phyloP scores from a whole-genome alignment of 768 basidiomycete species.

The Leccinum obscurum region DNA sequence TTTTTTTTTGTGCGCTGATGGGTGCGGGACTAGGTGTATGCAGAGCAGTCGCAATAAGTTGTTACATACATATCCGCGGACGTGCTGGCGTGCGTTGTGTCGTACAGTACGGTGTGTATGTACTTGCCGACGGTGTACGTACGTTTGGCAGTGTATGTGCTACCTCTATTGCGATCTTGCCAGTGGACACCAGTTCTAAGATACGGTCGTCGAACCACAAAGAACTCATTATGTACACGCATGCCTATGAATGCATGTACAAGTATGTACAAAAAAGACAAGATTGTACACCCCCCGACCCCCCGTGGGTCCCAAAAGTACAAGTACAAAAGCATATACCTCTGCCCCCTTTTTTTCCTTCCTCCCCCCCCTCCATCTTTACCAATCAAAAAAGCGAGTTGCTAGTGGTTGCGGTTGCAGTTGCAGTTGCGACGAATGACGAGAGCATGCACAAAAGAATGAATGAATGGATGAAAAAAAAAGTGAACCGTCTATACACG shows the following conservation, averaged over 20 bases:
- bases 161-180: too few species aligned
- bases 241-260: background rate
- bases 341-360: background rate
- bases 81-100: background rate
- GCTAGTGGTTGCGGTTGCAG: background rate
- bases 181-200: too few species aligned
- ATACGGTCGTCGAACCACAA: too few species aligned
- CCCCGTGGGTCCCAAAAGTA: background rate
- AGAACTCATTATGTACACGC: too few species aligned
- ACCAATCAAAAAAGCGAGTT: background rate
- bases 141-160: background rate
- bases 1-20: background rate
- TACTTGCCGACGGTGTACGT: background rate
- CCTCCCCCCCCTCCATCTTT: background rate
- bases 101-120: background rate
- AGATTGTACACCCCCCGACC: background rate
- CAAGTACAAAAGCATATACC: background rate
- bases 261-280: background rate
- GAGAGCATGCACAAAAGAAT: background rate
- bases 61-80: background rate
- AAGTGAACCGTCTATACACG: background rate
- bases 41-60: conserved; percentile 63
- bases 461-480: background rate
- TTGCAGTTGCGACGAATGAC: background rate
- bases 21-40: conserved; percentile 54